Percentiles rank a stretch among this genome's conserved stretches.
Conservation (phyloP, 2,329 filamentous ascomycete species). For the Scytalidium lignicola region DNA sequence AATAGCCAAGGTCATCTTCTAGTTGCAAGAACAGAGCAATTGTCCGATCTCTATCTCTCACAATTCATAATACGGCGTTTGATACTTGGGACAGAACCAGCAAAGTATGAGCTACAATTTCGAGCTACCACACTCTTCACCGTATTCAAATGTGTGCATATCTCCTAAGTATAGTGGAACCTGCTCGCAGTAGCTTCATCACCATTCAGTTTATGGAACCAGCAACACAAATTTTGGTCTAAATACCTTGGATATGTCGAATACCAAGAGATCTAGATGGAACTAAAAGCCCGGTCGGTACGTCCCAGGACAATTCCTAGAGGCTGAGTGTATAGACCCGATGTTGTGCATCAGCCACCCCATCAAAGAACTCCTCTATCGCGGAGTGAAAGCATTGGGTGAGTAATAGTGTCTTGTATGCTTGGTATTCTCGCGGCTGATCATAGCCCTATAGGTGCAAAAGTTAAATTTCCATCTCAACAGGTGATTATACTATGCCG, state of each 20-base stretch:
- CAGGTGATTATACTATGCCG: neutral
- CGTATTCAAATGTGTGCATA: no score
- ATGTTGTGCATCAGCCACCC: neutral
- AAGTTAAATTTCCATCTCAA: neutral
- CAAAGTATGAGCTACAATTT: no score
- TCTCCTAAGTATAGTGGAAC: no score
- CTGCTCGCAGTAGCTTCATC: no score
- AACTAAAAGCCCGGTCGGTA: neutral
- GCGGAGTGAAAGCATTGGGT: neutral
- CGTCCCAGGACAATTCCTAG: neutral
- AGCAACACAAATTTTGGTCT: neutral
- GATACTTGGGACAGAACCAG: no score
- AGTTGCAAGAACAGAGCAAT: no score
- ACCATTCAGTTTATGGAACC: no score
- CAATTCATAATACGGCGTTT: no score
- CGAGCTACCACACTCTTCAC: no score
- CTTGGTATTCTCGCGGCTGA: neutral
- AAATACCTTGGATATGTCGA: neutral
- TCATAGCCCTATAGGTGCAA: constrained; percentile 4
- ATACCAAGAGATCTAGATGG: neutral
- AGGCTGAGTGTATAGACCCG: neutral
- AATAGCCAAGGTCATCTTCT: no score
- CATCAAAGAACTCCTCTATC: neutral
- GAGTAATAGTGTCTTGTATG: neutral
- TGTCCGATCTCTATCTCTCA: no score